Base-by-base conservation (phyloP, 805 yeast species). In the Suhomyces sp. region DNA sequence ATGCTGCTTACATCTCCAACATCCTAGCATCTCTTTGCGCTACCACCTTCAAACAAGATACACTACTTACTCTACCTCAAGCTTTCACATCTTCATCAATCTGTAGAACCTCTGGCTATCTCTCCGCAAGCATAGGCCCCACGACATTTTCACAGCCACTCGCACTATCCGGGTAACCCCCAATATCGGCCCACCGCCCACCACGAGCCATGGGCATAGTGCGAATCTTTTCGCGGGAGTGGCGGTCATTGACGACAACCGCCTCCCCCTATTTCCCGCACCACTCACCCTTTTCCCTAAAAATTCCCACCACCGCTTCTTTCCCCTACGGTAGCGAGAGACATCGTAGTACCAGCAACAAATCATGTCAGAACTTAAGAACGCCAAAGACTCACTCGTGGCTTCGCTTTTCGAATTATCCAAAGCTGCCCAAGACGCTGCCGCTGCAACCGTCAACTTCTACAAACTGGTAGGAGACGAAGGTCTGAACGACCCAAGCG, bases 401-500 rank as follows among this genome's bases (percentile, higher is more conserved):
- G 81, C 94, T 41, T 83, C 96, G 1, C 79, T 91, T 55, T 87
- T 86, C 63, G 92, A 88, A 66, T 81, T 91, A 51, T 84, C 94
- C 44, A 89, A 85, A 64, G 90, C 96, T n/a, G 93, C 97, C 36
- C 83, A 81, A 57, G 92, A 87, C 53, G 90, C 93, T 50, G 90
- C 96, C 27, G 71, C 84, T 31, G 93, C 96, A 23, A 83, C 92
- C 33, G 82, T 89, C 54, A 85, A 85, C 64, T 88, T 88, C 72
- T 85, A 86, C 77, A 84, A 86, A 64, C 74, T 80, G 31, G 65
- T 81, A 13, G 79, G 79, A 49, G 82, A 77, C 24, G 74, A 76
- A 47, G 80, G 76, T 54, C 78, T 73, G 51, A 60, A 80, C 41
- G 80, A 77, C 60, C 48, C 48, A 15, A 46, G 48, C 17, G 48